Percentiles rank a stretch among this genome's conserved stretches.
Conservation (phyloP, 805 yeast species). For the Candida insectorum region DNA sequence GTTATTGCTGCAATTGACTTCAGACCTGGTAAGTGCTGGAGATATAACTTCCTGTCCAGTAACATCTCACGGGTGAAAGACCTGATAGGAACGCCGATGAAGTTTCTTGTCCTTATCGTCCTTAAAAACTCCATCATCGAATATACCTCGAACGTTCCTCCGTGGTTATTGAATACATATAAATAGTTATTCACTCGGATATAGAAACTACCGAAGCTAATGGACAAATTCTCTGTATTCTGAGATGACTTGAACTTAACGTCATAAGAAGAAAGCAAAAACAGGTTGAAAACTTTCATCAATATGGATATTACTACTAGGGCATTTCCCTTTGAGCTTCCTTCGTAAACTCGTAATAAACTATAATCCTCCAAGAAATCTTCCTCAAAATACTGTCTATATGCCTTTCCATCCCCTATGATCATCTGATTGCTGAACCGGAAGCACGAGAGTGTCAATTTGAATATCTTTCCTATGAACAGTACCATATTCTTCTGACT, state of each 20-base stretch:
- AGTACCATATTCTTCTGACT: slow-evolving; percentile 1
- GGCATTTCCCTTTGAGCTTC: slow-evolving; percentile 17
- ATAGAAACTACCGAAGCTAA: slow-evolving; percentile 7
- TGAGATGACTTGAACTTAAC: slow-evolving; percentile 6
- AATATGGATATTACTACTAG: slow-evolving; percentile 15
- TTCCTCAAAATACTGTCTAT: slow-evolving; percentile 4
- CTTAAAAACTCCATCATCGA: slow-evolving; percentile 8
- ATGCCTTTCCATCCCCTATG: slow-evolving; percentile 1
- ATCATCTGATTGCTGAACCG: slow-evolving; percentile 8
- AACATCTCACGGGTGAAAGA: not conserved
- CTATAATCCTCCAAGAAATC: slow-evolving; percentile 19
- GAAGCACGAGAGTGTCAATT: slow-evolving; percentile 3
- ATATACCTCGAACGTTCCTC: slow-evolving; percentile 8
- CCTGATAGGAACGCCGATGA: not conserved
- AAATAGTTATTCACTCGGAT: slow-evolving; percentile 7
- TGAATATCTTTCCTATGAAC: slow-evolving; percentile 5
- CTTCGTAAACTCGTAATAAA: slow-evolving; percentile 19
- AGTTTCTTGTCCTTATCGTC: slow-evolving; percentile 4
- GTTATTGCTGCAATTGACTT: slow-evolving; percentile 9
- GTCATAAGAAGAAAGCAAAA: slow-evolving; percentile 9
- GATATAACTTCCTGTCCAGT: slow-evolving; percentile 5
- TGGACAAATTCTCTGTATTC: not conserved
- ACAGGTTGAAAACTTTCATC: slow-evolving; percentile 15
- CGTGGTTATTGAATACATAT: slow-evolving; percentile 10
- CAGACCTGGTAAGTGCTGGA: slow-evolving; percentile 8